Evolutionary conservation across 2,329 filamentous ascomycete genomes (phyloP).

Genomic region (Fusarium longipes): DNA sequence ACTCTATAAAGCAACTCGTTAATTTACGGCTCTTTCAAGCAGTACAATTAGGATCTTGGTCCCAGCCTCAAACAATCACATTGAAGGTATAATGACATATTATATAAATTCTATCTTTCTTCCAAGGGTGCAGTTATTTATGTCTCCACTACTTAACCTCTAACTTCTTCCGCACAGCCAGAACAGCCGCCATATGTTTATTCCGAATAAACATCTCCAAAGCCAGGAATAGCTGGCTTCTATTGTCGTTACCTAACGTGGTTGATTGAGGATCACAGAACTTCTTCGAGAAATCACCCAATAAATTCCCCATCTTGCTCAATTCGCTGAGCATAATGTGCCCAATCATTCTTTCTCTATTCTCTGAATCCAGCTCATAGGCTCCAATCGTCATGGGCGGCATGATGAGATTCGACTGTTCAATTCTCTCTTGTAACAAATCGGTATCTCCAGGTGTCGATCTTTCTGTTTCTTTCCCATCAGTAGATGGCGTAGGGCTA

Average conservation of each 20-base stretch:
- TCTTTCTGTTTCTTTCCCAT: neutral
- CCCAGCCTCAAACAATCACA: too few species aligned
- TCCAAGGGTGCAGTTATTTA: neutral
- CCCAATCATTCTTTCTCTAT: slow-evolving; percentile 9
- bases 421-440: neutral
- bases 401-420: neutral
- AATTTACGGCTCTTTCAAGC: too few species aligned
- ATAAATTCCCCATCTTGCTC: slow-evolving; percentile 1
- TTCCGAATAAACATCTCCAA: slow-evolving; percentile 12
- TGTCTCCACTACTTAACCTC: neutral
- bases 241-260: neutral
- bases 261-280: slow-evolving; percentile 7
- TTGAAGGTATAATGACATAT: too few species aligned
- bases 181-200: neutral
- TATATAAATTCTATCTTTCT: neutral
- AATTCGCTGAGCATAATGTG: slow-evolving; percentile 8
- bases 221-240: slow-evolving; percentile 2
- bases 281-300: slow-evolving; percentile 5
- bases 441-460: neutral
- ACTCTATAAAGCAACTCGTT: too few species aligned
- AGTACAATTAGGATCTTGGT: too few species aligned
- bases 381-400: slow-evolving; percentile 8
- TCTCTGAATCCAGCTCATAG: slow-evolving; percentile 9
- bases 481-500: neutral
- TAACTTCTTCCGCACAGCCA: neutral